phyloP scores from a whole-genome alignment of 1,284 basidiomycete species.

The Ustilago bromivora region DNA sequence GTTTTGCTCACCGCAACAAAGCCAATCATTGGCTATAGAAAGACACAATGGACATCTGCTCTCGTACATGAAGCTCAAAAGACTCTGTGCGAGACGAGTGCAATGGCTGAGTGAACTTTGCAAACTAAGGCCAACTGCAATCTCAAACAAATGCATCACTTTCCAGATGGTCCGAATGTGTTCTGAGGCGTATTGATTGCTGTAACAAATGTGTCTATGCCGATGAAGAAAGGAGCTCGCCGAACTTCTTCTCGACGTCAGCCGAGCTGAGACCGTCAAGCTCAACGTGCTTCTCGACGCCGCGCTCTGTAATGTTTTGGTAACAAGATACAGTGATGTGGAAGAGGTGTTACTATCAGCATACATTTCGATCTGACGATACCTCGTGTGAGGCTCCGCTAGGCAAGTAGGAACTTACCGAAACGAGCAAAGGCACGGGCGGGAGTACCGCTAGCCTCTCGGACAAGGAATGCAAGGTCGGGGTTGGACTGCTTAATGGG shows the following conservation, averaged over 20 bases:
- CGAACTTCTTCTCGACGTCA: slow-evolving; percentile 65
- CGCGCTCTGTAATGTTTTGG: slow-evolving; percentile 52
- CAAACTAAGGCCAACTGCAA: no score
- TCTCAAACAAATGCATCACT: background rate
- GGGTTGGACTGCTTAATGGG: slow-evolving; percentile 68
- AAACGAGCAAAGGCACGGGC: slow-evolving; percentile 67
- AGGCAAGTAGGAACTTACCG: slow-evolving; percentile 55
- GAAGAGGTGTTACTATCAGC: slow-evolving; percentile 1
- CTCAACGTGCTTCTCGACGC: slow-evolving; percentile 65
- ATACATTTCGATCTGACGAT: no score
- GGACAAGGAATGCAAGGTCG: slow-evolving; percentile 65
- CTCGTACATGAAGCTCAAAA: no score
- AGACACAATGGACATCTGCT: no score
- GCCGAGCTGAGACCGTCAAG: slow-evolving; percentile 63
- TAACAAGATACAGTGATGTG: background rate
- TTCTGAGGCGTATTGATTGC: slow-evolving; percentile 1
- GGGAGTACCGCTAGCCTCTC: slow-evolving; percentile 65
- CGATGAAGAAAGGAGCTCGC: slow-evolving; percentile 56
- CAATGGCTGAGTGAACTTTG: no score
- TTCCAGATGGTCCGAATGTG: background rate
- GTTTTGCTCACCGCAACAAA: no score
- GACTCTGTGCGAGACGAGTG: no score
- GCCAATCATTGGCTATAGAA: no score
- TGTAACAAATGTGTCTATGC: slow-evolving; percentile 15
- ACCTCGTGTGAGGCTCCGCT: background rate